These are phyloP conservation scores for Teunomyces pallodes DNA, from an alignment of 805 yeast species.

Conservation along the genomic window DNA sequence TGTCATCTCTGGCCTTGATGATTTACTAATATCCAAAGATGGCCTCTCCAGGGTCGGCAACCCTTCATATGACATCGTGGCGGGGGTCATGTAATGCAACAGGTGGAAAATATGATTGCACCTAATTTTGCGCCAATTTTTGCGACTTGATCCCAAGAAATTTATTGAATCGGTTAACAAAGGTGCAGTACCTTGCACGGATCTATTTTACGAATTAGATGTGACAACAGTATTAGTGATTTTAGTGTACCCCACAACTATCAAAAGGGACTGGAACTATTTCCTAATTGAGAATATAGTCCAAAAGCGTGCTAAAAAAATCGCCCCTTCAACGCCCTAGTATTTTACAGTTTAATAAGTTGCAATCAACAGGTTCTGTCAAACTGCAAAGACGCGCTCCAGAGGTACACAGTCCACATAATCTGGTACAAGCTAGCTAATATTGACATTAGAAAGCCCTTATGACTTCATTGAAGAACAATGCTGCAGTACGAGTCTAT, in stretches of 20 bases:
- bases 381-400: neutral
- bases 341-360: neutral
- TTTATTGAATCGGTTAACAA: neutral
- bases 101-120: neutral
- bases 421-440: neutral
- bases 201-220: too few relatives aligned
- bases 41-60: neutral
- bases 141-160: neutral
- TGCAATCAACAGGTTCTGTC: neutral
- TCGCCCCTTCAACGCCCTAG: neutral
- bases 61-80: neutral
- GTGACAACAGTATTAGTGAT: neutral
- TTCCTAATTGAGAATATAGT: neutral
- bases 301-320: neutral
- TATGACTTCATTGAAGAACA: neutral
- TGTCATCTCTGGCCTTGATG: neutral
- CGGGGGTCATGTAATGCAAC: neutral
- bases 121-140: neutral
- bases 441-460: neutral
- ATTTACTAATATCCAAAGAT: neutral
- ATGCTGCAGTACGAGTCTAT: conserved; percentile 13
- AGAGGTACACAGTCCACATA: neutral
- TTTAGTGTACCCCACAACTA: neutral
- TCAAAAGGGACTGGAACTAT: neutral
- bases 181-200: too few relatives aligned